Percentiles rank a stretch among this genome's conserved stretches.
phyloP scores from a whole-genome alignment of 2,329 filamentous ascomycete genomes.

The Chalaropsis ovoidea region DNA sequence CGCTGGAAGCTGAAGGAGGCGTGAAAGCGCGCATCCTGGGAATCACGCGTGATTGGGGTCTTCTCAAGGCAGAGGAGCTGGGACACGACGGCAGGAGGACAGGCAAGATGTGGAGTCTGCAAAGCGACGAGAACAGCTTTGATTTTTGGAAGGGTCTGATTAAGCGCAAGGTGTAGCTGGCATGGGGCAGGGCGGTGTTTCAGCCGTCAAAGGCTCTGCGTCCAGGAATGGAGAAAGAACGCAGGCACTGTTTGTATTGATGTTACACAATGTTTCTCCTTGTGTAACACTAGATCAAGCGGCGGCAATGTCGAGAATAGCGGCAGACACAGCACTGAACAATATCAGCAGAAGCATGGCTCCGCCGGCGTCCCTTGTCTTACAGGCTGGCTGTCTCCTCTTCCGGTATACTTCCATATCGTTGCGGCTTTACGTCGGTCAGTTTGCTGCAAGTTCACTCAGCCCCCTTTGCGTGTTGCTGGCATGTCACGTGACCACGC shows the following conservation, averaged over 20 bases:
- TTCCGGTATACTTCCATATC: no score
- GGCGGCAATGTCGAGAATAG: no score
- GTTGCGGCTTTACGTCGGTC: no score
- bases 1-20: conserved; percentile 70
- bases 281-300: no score
- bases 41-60: conserved; percentile 83
- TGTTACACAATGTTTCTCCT: no score
- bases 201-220: background rate
- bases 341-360: no score
- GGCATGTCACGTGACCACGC: background rate
- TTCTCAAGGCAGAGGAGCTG: conserved; percentile 76
- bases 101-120: conserved; percentile 69
- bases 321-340: no score
- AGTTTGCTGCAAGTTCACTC: background rate
- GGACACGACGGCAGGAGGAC: conserved; percentile 61
- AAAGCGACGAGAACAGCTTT: conserved; percentile 97
- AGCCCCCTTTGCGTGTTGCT: background rate
- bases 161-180: conserved; percentile 57
- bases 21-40: conserved; percentile 67
- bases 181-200: background rate
- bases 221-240: no score
- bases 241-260: no score
- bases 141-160: conserved; percentile 90
- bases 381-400: no score
- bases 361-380: no score